Base-by-base conservation (phyloP, 257 asterid species). In the Fraxinus pennsylvanica region DNA sequence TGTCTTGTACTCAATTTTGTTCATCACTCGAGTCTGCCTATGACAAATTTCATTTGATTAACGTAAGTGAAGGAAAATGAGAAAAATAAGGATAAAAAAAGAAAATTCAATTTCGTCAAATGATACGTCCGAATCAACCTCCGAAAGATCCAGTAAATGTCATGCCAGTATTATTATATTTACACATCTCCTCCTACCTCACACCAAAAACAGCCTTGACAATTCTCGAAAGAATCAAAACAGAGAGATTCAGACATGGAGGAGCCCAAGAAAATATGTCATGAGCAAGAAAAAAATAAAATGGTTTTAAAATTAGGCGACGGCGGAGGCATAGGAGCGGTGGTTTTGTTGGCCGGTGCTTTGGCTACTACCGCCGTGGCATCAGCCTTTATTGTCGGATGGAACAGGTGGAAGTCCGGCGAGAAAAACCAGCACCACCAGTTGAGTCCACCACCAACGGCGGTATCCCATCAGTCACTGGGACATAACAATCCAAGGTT, bases 261-360 rank as follows among this genome's bases (percentile, higher is more conserved):
- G 72, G 73, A 61, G 38, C 17, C 50, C 10, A 25, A 74, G 41
- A 36, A 65, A 5, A 25, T 81, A 59, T 5, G 57, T 50, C 35
- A 59, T 38, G 81, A 79, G 77, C 82, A 50, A 14, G 74, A 71
- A 1, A 76, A 75, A 81, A 76, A 80, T 45, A 87, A 59, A 57
- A 66, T 81, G 75, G 77, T 47, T 32, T 19, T 88, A 1, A 90
- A 78, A 35, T 9, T 76, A 5, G 80, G 80, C 6, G 81, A 74
- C 22, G 70, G 88, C 15, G 89, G 89, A 52, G 92, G 87, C 12
- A 69, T 88, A 54, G 92, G 87, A 71, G 89, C 85, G 59, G 81
- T 92, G 66, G 57, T 90, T 76, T 78, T 90, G 78, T 76, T 92
- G 54, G 90, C 94, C 25, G 96, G 96, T 30, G 97, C 87, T 38